These are phyloP conservation scores for cucumber (Cucumis sativus) DNA, from an alignment of 306 rosid genomes.

Conservation along the genomic window DNA sequence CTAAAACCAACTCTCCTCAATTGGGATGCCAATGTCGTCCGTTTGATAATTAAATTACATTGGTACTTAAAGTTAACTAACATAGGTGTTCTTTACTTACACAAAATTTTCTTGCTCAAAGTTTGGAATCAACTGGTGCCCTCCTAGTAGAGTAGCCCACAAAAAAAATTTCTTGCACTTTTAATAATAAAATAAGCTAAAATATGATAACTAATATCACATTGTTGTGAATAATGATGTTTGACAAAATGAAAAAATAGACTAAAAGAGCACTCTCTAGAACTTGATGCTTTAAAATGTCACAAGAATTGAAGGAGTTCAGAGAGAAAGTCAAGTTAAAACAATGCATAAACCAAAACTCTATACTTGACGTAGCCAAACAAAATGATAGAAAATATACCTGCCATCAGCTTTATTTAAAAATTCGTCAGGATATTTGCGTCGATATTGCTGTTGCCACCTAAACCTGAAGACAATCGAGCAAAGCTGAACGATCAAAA, in stretches of 20 bases:
- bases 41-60: background rate
- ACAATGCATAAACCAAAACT: background rate
- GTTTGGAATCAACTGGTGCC: background rate
- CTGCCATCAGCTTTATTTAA: conserved; percentile 75
- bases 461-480: conserved; percentile 43
- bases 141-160: background rate
- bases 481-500: background rate
- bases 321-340: background rate
- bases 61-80: background rate
- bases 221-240: background rate
- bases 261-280: background rate
- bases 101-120: background rate
- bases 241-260: background rate
- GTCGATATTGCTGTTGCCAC: conserved; percentile 76
- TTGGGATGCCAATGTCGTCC: background rate
- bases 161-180: background rate
- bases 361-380: background rate
- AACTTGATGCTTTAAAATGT: background rate
- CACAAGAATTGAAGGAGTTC: background rate
- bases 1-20: background rate
- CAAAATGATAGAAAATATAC: conserved; percentile 19
- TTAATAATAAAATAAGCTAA: background rate
- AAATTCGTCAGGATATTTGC: conserved; percentile 74
- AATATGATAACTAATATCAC: background rate
- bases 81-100: background rate